These are phyloP conservation scores for Mycena metata DNA, from an alignment of 768 basidiomycete genomes.

Conservation along the genomic window DNA sequence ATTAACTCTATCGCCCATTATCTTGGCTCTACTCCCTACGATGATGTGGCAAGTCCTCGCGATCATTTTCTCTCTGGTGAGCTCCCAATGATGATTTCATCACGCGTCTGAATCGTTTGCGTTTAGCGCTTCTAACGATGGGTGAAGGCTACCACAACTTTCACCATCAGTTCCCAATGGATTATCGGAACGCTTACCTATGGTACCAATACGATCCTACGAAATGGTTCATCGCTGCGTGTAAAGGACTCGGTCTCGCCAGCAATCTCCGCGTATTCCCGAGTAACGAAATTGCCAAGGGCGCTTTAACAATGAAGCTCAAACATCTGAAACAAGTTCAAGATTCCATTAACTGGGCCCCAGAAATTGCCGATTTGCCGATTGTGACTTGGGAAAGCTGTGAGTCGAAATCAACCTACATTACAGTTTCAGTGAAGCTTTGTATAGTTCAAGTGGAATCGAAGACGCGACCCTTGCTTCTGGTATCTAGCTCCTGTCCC, in stretches of 20 bases:
- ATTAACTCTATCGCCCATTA: slow-evolving; percentile 93
- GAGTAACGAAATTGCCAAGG: slow-evolving; percentile 88
- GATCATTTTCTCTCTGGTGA: slow-evolving; percentile 78
- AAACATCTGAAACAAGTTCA: slow-evolving; percentile 77
- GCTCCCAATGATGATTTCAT: neutral
- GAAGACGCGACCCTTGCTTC: slow-evolving; percentile 72
- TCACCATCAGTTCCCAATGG: slow-evolving; percentile 93
- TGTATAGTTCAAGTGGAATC: slow-evolving; percentile 75
- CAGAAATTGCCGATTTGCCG: slow-evolving; percentile 70
- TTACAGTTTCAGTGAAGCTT: neutral
- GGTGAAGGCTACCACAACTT: slow-evolving; percentile 94
- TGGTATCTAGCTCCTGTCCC: slow-evolving; percentile 47
- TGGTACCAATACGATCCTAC: slow-evolving; percentile 84
- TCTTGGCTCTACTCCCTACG: slow-evolving; percentile 85
- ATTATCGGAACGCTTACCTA: slow-evolving; percentile 81
- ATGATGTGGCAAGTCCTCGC: slow-evolving; percentile 82
- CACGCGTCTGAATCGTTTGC: neutral
- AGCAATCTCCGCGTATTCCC: slow-evolving; percentile 87
- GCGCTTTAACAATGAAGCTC: slow-evolving; percentile 86
- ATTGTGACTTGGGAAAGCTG: slow-evolving; percentile 87
- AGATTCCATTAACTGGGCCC: slow-evolving; percentile 75
- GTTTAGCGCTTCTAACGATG: slow-evolving; percentile 78
- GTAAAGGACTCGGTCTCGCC: slow-evolving; percentile 77
- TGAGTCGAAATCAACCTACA: slow-evolving; percentile 52
- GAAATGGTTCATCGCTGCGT: slow-evolving; percentile 86